These are phyloP conservation scores for Cryphonectria carpinicola DNA, from an alignment of 2,329 filamentous ascomycete genomes.

Conservation along the genomic window DNA sequence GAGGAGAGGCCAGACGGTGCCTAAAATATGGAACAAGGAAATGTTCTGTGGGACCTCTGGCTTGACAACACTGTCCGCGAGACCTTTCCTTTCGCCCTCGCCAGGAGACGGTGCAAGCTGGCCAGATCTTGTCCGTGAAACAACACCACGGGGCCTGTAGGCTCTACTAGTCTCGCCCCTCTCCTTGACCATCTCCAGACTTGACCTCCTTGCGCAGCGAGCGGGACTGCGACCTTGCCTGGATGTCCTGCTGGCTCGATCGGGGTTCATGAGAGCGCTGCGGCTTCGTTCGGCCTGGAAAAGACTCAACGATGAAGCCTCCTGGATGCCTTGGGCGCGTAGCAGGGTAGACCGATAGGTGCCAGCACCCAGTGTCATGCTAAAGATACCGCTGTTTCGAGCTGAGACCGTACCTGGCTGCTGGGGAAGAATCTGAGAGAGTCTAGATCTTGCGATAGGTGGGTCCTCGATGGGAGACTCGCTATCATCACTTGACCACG, in stretches of 20 bases:
- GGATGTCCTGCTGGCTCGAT: neutral
- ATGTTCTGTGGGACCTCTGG: conserved; percentile 6
- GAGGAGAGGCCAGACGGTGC: conserved; percentile 72
- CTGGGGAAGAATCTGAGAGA: conserved; percentile 15
- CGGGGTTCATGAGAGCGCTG: neutral
- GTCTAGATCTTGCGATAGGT: conserved; percentile 9
- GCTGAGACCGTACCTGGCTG: neutral
- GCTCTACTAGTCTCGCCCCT: conserved; percentile 23
- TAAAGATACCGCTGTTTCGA: conserved; percentile 18
- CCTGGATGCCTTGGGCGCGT: conserved; percentile 5
- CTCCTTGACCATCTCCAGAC: conserved; percentile 25
- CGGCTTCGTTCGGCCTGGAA: neutral
- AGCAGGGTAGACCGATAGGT: conserved; percentile 18
- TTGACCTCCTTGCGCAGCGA: conserved; percentile 6
- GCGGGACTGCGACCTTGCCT: neutral
- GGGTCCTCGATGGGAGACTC: neutral
- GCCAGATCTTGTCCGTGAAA: conserved; percentile 7
- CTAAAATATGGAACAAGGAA: conserved; percentile 60
- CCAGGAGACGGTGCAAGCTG: neutral
- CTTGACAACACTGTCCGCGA: neutral
- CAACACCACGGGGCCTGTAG: conserved; percentile 3
- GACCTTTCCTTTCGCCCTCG: neutral
- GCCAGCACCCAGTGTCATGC: conserved; percentile 17
- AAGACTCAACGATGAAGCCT: neutral
- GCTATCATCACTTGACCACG: neutral